Evolutionary conservation across 768 basidiomycete genomes (phyloP).

Genomic region (Phylloporus sp.): DNA sequence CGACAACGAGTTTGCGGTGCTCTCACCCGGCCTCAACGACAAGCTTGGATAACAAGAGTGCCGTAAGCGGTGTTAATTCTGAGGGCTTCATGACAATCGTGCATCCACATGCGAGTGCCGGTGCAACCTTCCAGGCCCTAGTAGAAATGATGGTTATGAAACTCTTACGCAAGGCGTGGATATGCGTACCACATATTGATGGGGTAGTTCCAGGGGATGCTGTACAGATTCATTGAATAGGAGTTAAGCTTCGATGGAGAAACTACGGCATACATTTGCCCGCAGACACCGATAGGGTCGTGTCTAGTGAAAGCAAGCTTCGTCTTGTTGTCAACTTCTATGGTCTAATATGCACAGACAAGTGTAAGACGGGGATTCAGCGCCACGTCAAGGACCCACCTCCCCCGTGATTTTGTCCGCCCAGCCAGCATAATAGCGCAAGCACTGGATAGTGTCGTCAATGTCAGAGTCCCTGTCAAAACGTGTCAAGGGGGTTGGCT

Average conservation of each 20-base stretch:
- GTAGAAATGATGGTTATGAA: conserved; percentile 1
- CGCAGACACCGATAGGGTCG: conserved; percentile 93
- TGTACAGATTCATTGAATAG: conserved; percentile 24
- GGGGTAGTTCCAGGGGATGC: conserved; percentile 93
- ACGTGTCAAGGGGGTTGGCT: conserved; percentile 1
- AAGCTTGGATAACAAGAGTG: conserved; percentile 77
- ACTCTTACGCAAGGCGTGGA: conserved; percentile 1
- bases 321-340: conserved; percentile 74
- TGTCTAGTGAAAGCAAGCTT: conserved; percentile 86
- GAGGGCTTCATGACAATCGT: conserved; percentile 96
- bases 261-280: conserved; percentile 64
- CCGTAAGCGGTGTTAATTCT: conserved; percentile 80
- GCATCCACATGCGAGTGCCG: conserved; percentile 87
- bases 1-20: conserved; percentile 1
- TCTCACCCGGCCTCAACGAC: conserved; percentile 78
- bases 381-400: conserved; percentile 36
- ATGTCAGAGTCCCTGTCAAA: conserved; percentile 70
- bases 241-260: conserved; percentile 1
- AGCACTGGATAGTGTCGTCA: conserved; percentile 69
- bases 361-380: not conserved
- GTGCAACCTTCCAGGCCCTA: conserved; percentile 90
- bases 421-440: conserved; percentile 94
- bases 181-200: conserved; percentile 73
- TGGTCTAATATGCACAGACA: conserved; percentile 42
- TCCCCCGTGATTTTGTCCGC: conserved; percentile 92